Base-by-base conservation (phyloP, 495 filamentous ascomycete genomes). In the Hypoxylon fragiforme region DNA sequence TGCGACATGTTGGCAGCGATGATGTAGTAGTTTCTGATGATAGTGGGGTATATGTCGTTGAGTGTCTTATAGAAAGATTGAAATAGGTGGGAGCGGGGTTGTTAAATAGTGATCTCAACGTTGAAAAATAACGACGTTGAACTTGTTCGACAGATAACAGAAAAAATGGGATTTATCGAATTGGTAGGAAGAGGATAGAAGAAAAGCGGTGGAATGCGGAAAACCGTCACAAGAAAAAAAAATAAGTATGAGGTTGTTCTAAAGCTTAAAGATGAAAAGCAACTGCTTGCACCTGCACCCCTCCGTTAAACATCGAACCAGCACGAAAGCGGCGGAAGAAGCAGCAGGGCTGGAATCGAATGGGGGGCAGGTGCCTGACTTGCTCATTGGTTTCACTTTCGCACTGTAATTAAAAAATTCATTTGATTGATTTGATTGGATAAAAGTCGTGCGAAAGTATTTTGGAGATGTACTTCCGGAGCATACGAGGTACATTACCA, bases 281-380 rank as follows among this genome's bases (percentile, higher is more conserved):
- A 34, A 5, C 31, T 34, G 31, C 31, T n/a, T 12, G 6, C 12
- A n/a, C 31, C 31, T 34, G 58, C 52, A 56, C 58, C 58, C 58
- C 58, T 62, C 57, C 52, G 47, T 19, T 3, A 21, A 46, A 48
- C 18, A 62, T 61, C 57, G 58, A 62, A 62, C 51, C 58, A 31
- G 47, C 52, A 62, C 58, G 58, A 62, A 62, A 62, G 58, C 58
- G 52, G 58, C 51, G 52, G 58, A 62, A 61, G 57, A 50, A 62
- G 24, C 51, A 49, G 18, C 39, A 57, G 57, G 57, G 57, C 57
- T 61, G 40, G 50, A 47, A 37, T 50, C 41, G 52, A 31, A 47
- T 30, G 51, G 54, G 57, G 50, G 46, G 35, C 43, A 55, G 41
- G 36, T 55, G 41, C 57, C 57, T 54, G 35, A 45, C 15, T 28